Conservation (phyloP, 2,329 filamentous ascomycete species). For the Fusarium palustre region DNA sequence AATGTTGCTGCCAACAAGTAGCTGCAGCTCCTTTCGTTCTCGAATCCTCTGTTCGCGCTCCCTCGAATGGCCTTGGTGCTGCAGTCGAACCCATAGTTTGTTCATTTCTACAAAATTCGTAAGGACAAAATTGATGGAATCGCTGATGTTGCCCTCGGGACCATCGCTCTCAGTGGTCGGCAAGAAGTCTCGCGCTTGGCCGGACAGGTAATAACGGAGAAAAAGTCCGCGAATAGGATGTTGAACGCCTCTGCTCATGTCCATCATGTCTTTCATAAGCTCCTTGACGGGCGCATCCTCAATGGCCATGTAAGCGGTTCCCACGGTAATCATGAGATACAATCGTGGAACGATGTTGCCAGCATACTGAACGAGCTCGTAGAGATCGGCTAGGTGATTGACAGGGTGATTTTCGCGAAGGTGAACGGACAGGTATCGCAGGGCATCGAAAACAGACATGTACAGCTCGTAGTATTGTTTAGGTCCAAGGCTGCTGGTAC, state of each 20-base stretch:
- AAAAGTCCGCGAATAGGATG: conserved; percentile 96
- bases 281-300: conserved; percentile 98
- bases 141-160: conserved; percentile 93
- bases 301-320: conserved; percentile 98
- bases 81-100: conserved; percentile 97
- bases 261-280: conserved; percentile 99
- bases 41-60: conserved; percentile 94
- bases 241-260: conserved; percentile 98
- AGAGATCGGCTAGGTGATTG: conserved; percentile 97
- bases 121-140: conserved; percentile 97
- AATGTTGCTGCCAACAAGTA: conserved; percentile 95
- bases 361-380: conserved; percentile 97
- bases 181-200: conserved; percentile 90
- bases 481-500: conserved; percentile 95
- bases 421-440: conserved; percentile 95
- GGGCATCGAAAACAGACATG: conserved; percentile 98
- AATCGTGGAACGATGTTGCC: conserved; percentile 96
- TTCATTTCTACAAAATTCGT: conserved; percentile 99
- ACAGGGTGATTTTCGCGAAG: conserved; percentile 97
- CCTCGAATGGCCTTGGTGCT: conserved; percentile 96
- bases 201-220: conserved; percentile 93
- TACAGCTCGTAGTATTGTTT: conserved; percentile 99
- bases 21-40: conserved; percentile 93
- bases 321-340: conserved; percentile 99
- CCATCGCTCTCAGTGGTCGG: conserved; percentile 87